These are phyloP conservation scores for Trypanosoma grayi DNA, from an alignment of 208 protist genomes.

Conservation along the genomic window DNA sequence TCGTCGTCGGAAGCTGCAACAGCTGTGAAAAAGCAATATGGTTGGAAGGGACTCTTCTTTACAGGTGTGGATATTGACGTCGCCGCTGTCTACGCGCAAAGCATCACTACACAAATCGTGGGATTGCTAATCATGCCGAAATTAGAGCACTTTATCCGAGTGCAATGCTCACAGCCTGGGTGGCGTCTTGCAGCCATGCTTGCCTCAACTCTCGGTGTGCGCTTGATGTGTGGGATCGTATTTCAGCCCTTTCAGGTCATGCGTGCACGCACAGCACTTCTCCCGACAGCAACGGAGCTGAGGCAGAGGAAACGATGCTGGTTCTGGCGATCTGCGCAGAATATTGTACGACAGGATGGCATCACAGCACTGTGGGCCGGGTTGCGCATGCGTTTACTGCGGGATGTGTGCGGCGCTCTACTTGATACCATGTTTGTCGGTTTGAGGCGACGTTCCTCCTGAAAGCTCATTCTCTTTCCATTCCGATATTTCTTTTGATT, in stretches of 20 bases:
- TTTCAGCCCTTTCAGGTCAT: constrained; percentile 44
- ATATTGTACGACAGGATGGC: constrained; percentile 65
- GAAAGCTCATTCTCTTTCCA: background rate
- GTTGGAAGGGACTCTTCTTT: constrained; percentile 21
- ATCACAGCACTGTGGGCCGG: constrained; percentile 73
- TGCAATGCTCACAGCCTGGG: too few species aligned
- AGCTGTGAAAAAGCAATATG: constrained; percentile 1
- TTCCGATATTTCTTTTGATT: background rate
- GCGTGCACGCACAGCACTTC: constrained; percentile 34
- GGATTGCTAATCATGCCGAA: constrained; percentile 10
- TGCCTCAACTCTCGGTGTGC: constrained; percentile 20
- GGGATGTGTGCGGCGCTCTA: constrained; percentile 4
- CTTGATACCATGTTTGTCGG: background rate
- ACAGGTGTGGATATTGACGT: constrained; percentile 44
- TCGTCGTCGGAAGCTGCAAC: constrained; percentile 8
- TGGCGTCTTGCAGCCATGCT: constrained; percentile 20
- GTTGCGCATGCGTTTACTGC: constrained; percentile 20
- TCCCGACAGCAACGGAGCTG: constrained; percentile 1
- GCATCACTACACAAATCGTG: constrained; percentile 22
- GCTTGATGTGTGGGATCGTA: constrained; percentile 14
- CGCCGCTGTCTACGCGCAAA: constrained; percentile 9
- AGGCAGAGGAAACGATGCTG: constrained; percentile 32
- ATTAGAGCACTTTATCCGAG: background rate
- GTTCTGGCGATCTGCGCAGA: constrained; percentile 47
- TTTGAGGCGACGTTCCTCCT: too few species aligned